A percentile compares a stretch with the other conserved stretches of the same genome.
phyloP scores from a whole-genome alignment of 495 filamentous ascomycete species.

The Penicillium steckii region DNA sequence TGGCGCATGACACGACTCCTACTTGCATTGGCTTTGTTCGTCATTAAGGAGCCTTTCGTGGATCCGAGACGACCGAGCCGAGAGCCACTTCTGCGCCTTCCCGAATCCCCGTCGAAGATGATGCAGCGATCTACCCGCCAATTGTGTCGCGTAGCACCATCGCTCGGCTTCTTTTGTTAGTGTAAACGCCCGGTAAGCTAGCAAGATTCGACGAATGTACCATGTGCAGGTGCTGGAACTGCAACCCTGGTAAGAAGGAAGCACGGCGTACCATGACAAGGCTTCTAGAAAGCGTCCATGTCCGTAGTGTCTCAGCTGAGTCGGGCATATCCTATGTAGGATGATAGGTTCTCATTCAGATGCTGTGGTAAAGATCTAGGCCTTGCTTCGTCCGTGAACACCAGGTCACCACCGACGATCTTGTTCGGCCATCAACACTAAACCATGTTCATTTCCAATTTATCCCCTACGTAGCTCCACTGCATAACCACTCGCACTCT shows the following conservation, averaged over 20 bases:
- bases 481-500: neutral
- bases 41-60: conserved; percentile 7
- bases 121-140: conserved; percentile 7
- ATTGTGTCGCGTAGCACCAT: neutral
- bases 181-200: neutral
- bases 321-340: neutral
- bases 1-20: neutral
- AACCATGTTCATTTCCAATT: neutral
- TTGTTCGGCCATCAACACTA: neutral
- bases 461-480: neutral
- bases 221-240: neutral
- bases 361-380: neutral
- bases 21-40: conserved; percentile 4
- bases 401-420: neutral
- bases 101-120: neutral
- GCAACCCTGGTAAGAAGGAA: too few species aligned
- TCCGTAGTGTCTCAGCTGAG: conserved; percentile 5
- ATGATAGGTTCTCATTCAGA: neutral
- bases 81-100: conserved; percentile 1
- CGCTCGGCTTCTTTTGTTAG: neutral
- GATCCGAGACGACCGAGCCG: neutral
- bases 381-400: neutral
- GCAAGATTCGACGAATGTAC: neutral
- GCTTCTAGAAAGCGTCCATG: conserved; percentile 13
- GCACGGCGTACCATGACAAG: too few species aligned